A percentile compares a stretch with the other conserved stretches of the same genome.
Conservation (phyloP, 768 basidiomycete species). For the Termitomyces sp. region DNA sequence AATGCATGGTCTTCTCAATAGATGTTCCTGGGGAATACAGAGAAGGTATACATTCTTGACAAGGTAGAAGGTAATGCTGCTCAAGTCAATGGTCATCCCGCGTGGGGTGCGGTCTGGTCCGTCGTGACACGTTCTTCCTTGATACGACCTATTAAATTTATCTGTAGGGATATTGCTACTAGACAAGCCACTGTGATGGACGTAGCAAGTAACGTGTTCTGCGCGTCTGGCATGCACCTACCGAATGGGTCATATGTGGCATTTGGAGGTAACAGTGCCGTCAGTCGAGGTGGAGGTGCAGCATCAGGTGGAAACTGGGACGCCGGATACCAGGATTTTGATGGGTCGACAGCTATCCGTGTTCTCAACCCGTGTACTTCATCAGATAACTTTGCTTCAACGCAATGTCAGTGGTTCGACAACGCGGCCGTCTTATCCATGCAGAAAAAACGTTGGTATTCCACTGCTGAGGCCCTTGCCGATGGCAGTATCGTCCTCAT, state of each 20-base stretch:
- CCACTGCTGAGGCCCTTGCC: slow-evolving; percentile 64
- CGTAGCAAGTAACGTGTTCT: slow-evolving; percentile 69
- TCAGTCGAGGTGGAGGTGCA: slow-evolving; percentile 58
- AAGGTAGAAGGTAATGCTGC: slow-evolving; percentile 69
- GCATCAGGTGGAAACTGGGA: slow-evolving; percentile 56
- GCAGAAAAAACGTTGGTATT: slow-evolving; percentile 74
- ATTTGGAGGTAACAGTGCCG: slow-evolving; percentile 75
- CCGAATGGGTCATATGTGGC: slow-evolving; percentile 74
- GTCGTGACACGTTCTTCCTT: not conserved
- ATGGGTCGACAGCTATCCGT: slow-evolving; percentile 76
- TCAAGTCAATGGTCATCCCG: slow-evolving; percentile 52
- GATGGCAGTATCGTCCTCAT: slow-evolving; percentile 79
- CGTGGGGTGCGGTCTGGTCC: slow-evolving; percentile 39
- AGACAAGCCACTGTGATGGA: slow-evolving; percentile 64
- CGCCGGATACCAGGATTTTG: slow-evolving; percentile 69
- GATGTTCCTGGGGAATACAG: slow-evolving; percentile 64
- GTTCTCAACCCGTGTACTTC: slow-evolving; percentile 71
- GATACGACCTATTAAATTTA: not conserved
- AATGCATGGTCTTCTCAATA: slow-evolving; percentile 15
- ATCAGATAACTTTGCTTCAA: slow-evolving; percentile 38
- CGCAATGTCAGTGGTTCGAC: slow-evolving; percentile 70
- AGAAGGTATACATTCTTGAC: slow-evolving; percentile 76
- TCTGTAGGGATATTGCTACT: slow-evolving; percentile 52
- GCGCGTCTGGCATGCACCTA: slow-evolving; percentile 77
- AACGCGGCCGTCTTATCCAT: slow-evolving; percentile 55